These are phyloP conservation scores for Middelhovenomyces tepae DNA, from an alignment of 805 yeast species.

Conservation along the genomic window DNA sequence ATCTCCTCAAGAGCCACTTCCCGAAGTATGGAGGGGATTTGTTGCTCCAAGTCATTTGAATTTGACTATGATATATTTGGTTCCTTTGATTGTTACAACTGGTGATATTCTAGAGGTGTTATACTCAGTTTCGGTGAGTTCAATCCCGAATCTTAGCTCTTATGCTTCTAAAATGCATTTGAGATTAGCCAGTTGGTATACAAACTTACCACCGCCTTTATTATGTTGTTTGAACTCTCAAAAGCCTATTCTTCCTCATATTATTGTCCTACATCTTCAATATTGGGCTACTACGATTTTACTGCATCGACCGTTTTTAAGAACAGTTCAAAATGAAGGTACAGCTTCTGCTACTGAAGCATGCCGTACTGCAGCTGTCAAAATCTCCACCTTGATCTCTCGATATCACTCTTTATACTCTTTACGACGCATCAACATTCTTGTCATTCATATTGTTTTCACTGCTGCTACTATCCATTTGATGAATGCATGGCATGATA, in stretches of 20 bases:
- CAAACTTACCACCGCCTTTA: slow-evolving; percentile 8
- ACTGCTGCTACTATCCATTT: slow-evolving; percentile 14
- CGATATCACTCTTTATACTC: slow-evolving; percentile 12
- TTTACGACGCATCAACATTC: slow-evolving; percentile 11
- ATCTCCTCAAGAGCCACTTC: slow-evolving; percentile 1
- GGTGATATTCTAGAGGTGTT: slow-evolving; percentile 10
- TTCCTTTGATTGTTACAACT: slow-evolving; percentile 14
- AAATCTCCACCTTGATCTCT: slow-evolving; percentile 8
- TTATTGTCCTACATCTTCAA: slow-evolving; percentile 12
- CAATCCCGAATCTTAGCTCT: slow-evolving; percentile 7
- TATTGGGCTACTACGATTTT: slow-evolving; percentile 13
- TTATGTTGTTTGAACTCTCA: slow-evolving; percentile 3
- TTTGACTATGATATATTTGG: slow-evolving; percentile 13
- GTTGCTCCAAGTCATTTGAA: slow-evolving; percentile 11
- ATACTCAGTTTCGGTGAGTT: too few relatives aligned
- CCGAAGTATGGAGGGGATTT: slow-evolving; percentile 3
- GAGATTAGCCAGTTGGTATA: slow-evolving; percentile 12
- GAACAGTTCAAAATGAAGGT: slow-evolving; percentile 7
- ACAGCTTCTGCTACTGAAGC: slow-evolving; percentile 5
- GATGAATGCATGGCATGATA: slow-evolving; percentile 2
- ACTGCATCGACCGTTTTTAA: slow-evolving; percentile 11
- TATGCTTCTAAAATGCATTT: slow-evolving; percentile 3
- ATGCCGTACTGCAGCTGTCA: slow-evolving; percentile 8
- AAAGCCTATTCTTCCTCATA: slow-evolving; percentile 10
- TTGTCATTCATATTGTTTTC: slow-evolving; percentile 15